Evolutionary conservation across 78 protist species (phyloP).

Genomic region (Diacronema lutheri): DNA sequence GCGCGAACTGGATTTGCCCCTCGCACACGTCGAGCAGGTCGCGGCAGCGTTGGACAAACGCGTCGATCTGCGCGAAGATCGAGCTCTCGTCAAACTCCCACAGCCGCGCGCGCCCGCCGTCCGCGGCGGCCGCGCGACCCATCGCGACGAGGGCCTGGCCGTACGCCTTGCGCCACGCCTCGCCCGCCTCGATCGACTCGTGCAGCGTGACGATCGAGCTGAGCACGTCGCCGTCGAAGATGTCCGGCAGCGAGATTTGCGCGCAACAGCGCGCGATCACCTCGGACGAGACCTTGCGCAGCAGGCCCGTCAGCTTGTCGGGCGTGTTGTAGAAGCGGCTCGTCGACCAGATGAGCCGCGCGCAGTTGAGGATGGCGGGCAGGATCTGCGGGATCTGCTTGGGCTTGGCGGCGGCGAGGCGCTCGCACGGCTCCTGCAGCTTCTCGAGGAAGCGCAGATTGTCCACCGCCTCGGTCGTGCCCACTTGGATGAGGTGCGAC

Average conservation of each 20-base stretch:
- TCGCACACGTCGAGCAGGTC: slow-evolving; percentile 79
- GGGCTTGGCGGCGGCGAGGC: slow-evolving; percentile 47
- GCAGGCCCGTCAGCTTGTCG: slow-evolving; percentile 55
- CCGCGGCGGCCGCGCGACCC: neutral
- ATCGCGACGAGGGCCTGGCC: neutral
- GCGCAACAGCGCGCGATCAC: slow-evolving; percentile 66
- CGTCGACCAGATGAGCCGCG: slow-evolving; percentile 65
- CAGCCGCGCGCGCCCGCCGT: neutral
- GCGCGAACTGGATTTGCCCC: slow-evolving; percentile 71
- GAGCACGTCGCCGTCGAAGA: slow-evolving; percentile 65
- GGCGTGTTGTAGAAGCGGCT: slow-evolving; percentile 59
- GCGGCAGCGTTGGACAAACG: slow-evolving; percentile 83
- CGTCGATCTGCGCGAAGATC: slow-evolving; percentile 81
- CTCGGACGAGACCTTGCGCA: slow-evolving; percentile 68
- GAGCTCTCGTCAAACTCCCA: slow-evolving; percentile 47
- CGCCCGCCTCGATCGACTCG: slow-evolving; percentile 46
- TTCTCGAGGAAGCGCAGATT: slow-evolving; percentile 59
- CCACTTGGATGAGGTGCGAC: slow-evolving; percentile 20
- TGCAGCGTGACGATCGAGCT: neutral
- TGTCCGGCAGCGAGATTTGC: slow-evolving; percentile 52
- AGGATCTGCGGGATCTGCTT: slow-evolving; percentile 55
- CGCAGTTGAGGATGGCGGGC: slow-evolving; percentile 45
- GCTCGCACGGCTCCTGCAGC: slow-evolving; percentile 64
- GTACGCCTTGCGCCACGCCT: slow-evolving; percentile 41
- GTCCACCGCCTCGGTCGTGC: slow-evolving; percentile 57